A percentile compares a stretch with the other conserved stretches of the same genome.
phyloP scores from a whole-genome alignment of 805 yeast species.

The Wickerhamomyces chaumierensis region DNA sequence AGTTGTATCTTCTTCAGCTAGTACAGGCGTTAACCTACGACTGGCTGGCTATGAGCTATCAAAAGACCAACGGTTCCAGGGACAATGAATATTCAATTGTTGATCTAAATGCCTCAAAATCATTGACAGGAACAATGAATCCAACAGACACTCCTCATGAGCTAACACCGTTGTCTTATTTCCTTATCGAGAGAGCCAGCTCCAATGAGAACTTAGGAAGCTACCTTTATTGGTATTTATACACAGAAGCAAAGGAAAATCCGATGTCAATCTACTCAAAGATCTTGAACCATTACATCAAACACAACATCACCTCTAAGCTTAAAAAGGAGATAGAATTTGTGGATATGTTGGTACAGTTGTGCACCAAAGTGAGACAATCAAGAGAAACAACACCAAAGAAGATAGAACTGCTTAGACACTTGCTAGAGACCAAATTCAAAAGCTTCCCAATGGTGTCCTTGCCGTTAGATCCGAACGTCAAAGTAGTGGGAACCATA shows the following conservation, averaged over 20 bases:
- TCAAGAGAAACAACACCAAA: constrained; percentile 68
- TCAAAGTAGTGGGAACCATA: constrained; percentile 61
- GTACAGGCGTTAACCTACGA: constrained; percentile 91
- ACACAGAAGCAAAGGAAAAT: constrained; percentile 75
- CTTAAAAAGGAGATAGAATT: constrained; percentile 56
- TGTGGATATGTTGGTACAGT: constrained; percentile 49
- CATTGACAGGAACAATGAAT: background rate
- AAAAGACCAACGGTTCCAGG: background rate
- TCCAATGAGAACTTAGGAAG: constrained; percentile 61
- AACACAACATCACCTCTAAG: constrained; percentile 19
- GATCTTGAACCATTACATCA: constrained; percentile 34
- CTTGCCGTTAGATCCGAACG: constrained; percentile 76
- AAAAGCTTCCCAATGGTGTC: constrained; percentile 45
- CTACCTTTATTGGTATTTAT: constrained; percentile 84
- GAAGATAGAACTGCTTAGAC: constrained; percentile 59
- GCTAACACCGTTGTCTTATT: constrained; percentile 61
- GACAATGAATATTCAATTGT: constrained; percentile 28
- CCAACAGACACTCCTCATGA: background rate
- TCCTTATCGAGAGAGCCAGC: constrained; percentile 63
- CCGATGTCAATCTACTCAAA: constrained; percentile 32
- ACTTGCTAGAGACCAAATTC: constrained; percentile 25
- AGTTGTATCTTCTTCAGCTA: constrained; percentile 73
- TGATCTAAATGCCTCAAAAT: constrained; percentile 12
- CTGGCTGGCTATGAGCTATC: constrained; percentile 5
- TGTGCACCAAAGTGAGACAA: constrained; percentile 53